Conservation (phyloP, 2,329 filamentous ascomycete genomes). For the Bimuria novae-zelandiae region DNA sequence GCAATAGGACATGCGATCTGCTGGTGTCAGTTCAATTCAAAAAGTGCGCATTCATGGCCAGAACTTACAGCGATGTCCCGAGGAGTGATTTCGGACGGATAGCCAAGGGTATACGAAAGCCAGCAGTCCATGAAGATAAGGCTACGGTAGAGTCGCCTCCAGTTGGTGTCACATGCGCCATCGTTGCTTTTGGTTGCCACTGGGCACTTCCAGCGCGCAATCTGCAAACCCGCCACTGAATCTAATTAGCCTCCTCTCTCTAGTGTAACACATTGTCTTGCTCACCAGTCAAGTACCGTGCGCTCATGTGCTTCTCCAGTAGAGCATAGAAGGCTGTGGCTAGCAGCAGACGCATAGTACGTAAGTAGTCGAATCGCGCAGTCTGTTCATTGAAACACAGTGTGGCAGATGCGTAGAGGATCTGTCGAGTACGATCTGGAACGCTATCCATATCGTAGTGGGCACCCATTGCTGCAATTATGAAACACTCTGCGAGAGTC, state of each 20-base stretch:
- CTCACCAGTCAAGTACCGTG: constrained; percentile 43
- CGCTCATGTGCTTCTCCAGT: constrained; percentile 46
- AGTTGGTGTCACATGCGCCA: constrained; percentile 20
- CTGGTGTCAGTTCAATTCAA: constrained; percentile 16
- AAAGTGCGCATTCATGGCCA: background rate
- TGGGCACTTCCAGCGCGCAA: constrained; percentile 41
- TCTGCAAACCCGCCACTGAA: constrained; percentile 43
- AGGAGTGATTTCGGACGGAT: constrained; percentile 35
- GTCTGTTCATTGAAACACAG: constrained; percentile 40
- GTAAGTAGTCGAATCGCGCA: constrained; percentile 34
- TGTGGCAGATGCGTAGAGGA: constrained; percentile 42
- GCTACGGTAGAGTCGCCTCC: constrained; percentile 39
- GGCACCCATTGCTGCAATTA: constrained; percentile 42
- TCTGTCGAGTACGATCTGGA: constrained; percentile 34
- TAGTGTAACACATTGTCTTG: background rate
- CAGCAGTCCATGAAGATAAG: constrained; percentile 47
- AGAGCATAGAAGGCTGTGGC: constrained; percentile 44
- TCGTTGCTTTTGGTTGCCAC: constrained; percentile 1
- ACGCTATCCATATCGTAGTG: constrained; percentile 45
- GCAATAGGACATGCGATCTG: constrained; percentile 29
- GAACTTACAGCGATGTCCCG: constrained; percentile 35
- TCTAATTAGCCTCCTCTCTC: background rate
- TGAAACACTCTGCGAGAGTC: constrained; percentile 44
- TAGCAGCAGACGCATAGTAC: constrained; percentile 43
- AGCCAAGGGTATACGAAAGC: constrained; percentile 46